Percentiles rank a stretch among this genome's conserved stretches.
phyloP scores from a whole-genome alignment of 257 asterid species.

The Fraxinus americana region DNA sequence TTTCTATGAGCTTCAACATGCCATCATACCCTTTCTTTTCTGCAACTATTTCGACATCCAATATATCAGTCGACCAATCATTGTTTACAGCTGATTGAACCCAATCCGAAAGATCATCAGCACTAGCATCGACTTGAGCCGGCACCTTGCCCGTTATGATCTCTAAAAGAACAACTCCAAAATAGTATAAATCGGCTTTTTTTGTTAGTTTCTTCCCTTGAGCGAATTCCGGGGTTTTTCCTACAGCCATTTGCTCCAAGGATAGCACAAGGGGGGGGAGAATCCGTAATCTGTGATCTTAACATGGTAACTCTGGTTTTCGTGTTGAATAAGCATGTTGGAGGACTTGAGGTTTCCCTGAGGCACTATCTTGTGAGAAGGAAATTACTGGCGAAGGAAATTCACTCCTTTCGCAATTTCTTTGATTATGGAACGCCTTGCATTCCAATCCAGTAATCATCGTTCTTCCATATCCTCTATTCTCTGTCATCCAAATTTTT shows the following conservation, averaged over 20 bases:
- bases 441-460: constrained; percentile 50
- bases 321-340: constrained; percentile 41
- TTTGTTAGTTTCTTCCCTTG: constrained; percentile 47
- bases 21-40: constrained; percentile 59
- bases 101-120: constrained; percentile 60
- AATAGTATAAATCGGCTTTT: constrained; percentile 70
- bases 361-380: constrained; percentile 45
- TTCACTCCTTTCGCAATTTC: constrained; percentile 56
- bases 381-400: constrained; percentile 44
- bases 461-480: constrained; percentile 44
- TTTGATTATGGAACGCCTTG: constrained; percentile 51
- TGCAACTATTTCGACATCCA: constrained; percentile 59
- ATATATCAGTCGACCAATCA: constrained; percentile 74
- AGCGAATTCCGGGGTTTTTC: constrained; percentile 50
- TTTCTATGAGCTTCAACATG: constrained; percentile 63
- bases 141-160: constrained; percentile 59
- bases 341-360: constrained; percentile 75
- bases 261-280: constrained; percentile 38
- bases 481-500: constrained; percentile 36
- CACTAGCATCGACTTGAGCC: not conserved
- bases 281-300: constrained; percentile 73
- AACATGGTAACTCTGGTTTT: constrained; percentile 17
- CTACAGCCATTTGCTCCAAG: constrained; percentile 36
- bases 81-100: constrained; percentile 45
- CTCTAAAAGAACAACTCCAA: constrained; percentile 63